Base-by-base conservation (phyloP, 768 basidiomycete species). In the Harrya chromipes region DNA sequence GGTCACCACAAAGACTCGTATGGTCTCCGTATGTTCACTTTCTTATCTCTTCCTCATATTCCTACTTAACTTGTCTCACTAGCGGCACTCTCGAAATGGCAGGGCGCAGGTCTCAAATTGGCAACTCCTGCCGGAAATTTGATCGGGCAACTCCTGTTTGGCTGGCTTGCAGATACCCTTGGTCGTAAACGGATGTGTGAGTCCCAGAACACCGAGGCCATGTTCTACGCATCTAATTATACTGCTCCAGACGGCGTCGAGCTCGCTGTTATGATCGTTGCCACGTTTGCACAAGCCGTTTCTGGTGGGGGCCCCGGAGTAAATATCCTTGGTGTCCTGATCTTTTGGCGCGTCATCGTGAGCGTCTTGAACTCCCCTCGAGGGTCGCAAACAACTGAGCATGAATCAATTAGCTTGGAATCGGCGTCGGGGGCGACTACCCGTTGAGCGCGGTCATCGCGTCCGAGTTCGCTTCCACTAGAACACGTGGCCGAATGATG, bases 371-470 rank as follows among this genome's bases (percentile, higher is more conserved):
- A 40, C n/a, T 2, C 33, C 9, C 4, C 8, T 43, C 19, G 2
- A 20, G 20, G 4, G 12, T 12, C n/a, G 21, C 33, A 33, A n/a
- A 9, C 34, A 23, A n/a, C 78, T 61, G 60, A 76, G 19, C 80
- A 72, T n/a, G n/a, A n/a, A n/a, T n/a, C n/a, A 62, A 40, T 27
- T 38, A 79, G 82, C 79, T 81, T 77, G 87, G 88, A 1, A 62
- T 90, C 4, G 90, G 90, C 1, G 85, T 92, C n/a, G 90, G 90
- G 6, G 90, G 90, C 11, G 91, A 93, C 57, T 92, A 93, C 62
- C 91, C 91, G 10, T 66, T 92, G 0, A 81, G 78, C 37, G 85
- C 89, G 6, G 82, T 90, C 58, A 93, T 93, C 61, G 81, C 89
- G 4, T 90, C 85, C n/a, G 91, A 94, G 61, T 92, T 92, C 57